Base-by-base conservation (phyloP, 164 flowering plant genomes). In the Taxillus chinensis region DNA sequence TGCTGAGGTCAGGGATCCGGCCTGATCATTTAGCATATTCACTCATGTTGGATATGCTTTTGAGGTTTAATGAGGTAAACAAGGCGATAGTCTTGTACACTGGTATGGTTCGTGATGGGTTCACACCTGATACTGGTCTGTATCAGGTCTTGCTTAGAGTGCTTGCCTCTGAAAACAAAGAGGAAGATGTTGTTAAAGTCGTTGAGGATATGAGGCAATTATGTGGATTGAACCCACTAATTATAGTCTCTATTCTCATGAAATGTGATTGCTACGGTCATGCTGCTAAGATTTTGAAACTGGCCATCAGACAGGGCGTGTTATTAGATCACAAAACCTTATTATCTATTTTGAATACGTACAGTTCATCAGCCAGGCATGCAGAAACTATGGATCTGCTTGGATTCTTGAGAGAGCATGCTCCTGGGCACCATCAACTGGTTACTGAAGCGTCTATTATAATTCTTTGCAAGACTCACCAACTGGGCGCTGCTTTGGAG, bases 1-100 rank as follows among this genome's bases (percentile, higher is more conserved):
- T 95, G 99, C 54, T 73, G 52, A 73, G 75, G 70, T 83, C 91
- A 48, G 96, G 99, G 48, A 83, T 89, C 59, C 81, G 75, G 67
- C 97, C 96, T 40, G 99, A 95, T 73, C 75, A 65, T 60, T 69
- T 89, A 50, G 97, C 96, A 38, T 90, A 95, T 63, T 84, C 89
- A 14, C 86, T 95, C 59, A 86, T 95, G 96, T 62, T 95, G 77
- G 95, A 89, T 77, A 71, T 86, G 41, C 62, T 80, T 57, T 59
- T 86, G 62, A 86, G 96, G 69, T 82, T 61, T 55, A 79, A 74
- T 66, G 85, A 89, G 62, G 70, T 72, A 16, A 77, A 71, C 55
- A 87, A 81, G 62, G 87, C 83, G 10, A 73, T 84, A 76, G 5
- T 16, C 8, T 63, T 89, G 73, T 93, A 89, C 67, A 64, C 51